Evolutionary conservation across 306 rosid genomes (phyloP).

Genomic region (Prunus salicina): DNA sequence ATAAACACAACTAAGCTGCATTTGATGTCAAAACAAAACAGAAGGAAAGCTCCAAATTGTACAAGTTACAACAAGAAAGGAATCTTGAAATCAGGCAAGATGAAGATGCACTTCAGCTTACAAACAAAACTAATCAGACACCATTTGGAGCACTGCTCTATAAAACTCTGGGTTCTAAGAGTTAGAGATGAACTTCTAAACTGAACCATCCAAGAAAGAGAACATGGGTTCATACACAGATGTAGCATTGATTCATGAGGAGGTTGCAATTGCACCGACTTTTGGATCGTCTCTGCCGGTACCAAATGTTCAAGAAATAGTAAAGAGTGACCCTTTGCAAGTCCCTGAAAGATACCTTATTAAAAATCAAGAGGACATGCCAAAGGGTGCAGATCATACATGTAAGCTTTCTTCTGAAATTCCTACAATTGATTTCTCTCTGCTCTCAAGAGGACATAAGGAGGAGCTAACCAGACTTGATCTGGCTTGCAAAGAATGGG

Average conservation of each 20-base stretch:
- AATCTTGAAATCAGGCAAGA: background rate
- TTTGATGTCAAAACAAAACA: background rate
- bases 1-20: background rate
- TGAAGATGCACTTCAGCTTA: background rate
- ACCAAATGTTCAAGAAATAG: conserved; percentile 44
- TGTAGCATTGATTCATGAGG: background rate
- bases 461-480: conserved; percentile 22
- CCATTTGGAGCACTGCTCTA: background rate
- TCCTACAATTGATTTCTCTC: conserved; percentile 25
- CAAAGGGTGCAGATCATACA: background rate
- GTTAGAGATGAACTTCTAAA: background rate
- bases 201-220: background rate
- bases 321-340: conserved; percentile 21
- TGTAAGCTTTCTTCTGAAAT: conserved; percentile 7
- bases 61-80: background rate
- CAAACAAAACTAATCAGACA: background rate
- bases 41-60: background rate
- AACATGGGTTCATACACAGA: conserved; percentile 1
- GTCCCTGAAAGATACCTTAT: conserved; percentile 28
- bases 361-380: conserved; percentile 20
- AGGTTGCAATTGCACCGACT: background rate
- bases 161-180: background rate
- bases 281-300: conserved; percentile 14
- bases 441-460: conserved; percentile 17
- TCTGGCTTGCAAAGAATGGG: conserved; percentile 37